phyloP scores from a whole-genome alignment of 75 land plant species.

The Pinus taeda region DNA sequence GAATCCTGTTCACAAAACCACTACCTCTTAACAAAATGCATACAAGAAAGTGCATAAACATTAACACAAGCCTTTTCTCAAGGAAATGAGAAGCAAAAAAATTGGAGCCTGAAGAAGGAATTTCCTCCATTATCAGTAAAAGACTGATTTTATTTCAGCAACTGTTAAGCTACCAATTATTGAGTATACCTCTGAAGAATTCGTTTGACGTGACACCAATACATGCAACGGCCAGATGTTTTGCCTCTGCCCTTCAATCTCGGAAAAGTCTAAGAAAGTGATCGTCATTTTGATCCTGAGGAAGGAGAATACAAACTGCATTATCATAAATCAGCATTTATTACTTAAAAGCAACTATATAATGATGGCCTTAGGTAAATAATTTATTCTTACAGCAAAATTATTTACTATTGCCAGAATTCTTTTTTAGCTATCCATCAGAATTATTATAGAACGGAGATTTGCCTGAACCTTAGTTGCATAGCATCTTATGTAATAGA shows the following conservation, averaged over 20 bases:
- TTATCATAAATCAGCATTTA: neutral
- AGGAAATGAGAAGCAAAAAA: neutral
- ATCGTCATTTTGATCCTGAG: conserved; percentile 53
- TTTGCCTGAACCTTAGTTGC: neutral
- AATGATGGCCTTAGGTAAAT: neutral
- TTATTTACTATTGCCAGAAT: neutral
- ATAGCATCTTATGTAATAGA: neutral
- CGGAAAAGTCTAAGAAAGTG: conserved; percentile 24
- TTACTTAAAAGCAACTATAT: neutral
- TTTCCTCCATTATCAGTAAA: neutral
- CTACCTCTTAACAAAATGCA: neutral
- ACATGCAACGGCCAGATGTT: conserved; percentile 49
- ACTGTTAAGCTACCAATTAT: neutral
- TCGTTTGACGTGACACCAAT: conserved; percentile 35
- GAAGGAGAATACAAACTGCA: neutral
- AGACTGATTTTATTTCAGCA: neutral
- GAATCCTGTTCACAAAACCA: conserved; percentile 26
- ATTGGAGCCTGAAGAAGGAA: neutral
- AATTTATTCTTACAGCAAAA: neutral
- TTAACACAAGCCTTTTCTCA: neutral
- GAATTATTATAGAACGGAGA: neutral
- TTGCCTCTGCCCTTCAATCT: conserved; percentile 20
- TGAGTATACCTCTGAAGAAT: conserved; percentile 10
- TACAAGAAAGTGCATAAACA: neutral
- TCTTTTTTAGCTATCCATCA: neutral